phyloP scores from a whole-genome alignment of 1,284 basidiomycete species.

The Papiliotrema terrestris region DNA sequence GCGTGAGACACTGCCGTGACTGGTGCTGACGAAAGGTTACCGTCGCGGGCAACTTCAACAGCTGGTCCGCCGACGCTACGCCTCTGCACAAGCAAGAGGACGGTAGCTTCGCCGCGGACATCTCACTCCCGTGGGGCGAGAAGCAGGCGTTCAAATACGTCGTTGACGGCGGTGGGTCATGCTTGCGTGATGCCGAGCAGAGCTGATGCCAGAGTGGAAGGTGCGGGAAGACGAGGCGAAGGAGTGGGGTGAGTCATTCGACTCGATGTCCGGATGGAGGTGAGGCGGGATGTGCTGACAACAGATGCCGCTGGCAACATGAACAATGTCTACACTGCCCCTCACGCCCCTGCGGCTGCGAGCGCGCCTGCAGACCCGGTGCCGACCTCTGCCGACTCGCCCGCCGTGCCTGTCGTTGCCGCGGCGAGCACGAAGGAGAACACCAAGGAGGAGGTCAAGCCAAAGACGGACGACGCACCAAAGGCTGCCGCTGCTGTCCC shows the following conservation, averaged over 20 bases:
- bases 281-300: no score
- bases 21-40: slow-evolving; percentile 29
- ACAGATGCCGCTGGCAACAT: slow-evolving; percentile 49
- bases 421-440: slow-evolving; percentile 1
- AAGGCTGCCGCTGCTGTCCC: slow-evolving; percentile 5
- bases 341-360: slow-evolving; percentile 16
- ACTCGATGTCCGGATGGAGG: no score
- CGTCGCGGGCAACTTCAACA: slow-evolving; percentile 48
- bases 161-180: slow-evolving; percentile 41
- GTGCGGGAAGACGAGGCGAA: slow-evolving; percentile 49
- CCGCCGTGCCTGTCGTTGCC: slow-evolving; percentile 5
- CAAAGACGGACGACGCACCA: neutral
- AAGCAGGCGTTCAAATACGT: slow-evolving; percentile 51
- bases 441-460: neutral
- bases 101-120: slow-evolving; percentile 34
- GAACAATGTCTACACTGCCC: slow-evolving; percentile 49
- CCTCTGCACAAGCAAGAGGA: slow-evolving; percentile 38
- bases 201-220: slow-evolving; percentile 39
- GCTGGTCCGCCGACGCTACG: slow-evolving; percentile 43
- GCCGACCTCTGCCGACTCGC: neutral
- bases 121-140: slow-evolving; percentile 44
- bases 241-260: slow-evolving; percentile 45
- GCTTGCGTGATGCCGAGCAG: neutral
- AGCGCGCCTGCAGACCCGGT: no score
- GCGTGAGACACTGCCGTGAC: neutral